phyloP scores from a whole-genome alignment of 768 basidiomycete genomes.

The Pilatotrama ljubarskyi region DNA sequence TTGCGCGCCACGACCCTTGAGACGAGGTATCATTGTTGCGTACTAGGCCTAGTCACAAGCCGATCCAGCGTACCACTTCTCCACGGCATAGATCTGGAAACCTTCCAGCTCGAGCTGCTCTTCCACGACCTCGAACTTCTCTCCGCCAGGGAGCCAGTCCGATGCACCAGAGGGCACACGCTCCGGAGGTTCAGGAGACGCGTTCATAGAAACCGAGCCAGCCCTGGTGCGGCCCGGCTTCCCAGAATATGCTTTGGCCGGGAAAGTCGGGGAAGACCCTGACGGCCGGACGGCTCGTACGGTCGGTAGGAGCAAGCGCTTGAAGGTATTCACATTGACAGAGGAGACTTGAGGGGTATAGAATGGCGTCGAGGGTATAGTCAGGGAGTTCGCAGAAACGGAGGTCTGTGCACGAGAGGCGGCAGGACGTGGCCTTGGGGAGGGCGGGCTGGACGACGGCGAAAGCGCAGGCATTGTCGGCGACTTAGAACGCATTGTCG shows the following conservation, averaged over 20 bases:
- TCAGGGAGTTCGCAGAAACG: constrained; percentile 8
- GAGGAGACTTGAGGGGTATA: constrained; percentile 23
- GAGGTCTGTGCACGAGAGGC: constrained; percentile 17
- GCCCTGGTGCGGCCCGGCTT: constrained; percentile 25
- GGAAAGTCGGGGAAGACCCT: constrained; percentile 11
- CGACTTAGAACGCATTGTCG: constrained; percentile 12
- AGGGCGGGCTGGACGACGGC: constrained; percentile 11
- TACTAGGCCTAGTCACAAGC: background rate
- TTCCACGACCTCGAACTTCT: constrained; percentile 50
- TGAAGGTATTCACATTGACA: constrained; percentile 8
- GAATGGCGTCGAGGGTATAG: constrained; percentile 17
- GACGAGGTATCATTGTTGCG: background rate
- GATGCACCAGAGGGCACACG: constrained; percentile 17
- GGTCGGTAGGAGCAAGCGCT: constrained; percentile 30
- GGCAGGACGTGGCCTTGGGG: constrained; percentile 1
- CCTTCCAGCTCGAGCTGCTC: constrained; percentile 53
- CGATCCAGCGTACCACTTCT: constrained; percentile 63
- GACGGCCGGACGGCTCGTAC: constrained; percentile 18
- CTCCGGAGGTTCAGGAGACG: constrained; percentile 19
- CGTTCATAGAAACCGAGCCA: constrained; percentile 24
- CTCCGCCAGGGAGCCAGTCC: constrained; percentile 45
- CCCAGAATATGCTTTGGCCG: constrained; percentile 19
- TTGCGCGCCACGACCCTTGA: constrained; percentile 67
- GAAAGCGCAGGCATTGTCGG: constrained; percentile 10
- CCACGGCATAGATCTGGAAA: constrained; percentile 84